Percentiles rank a stretch among this genome's conserved stretches.
These are phyloP conservation scores for Leersia perrieri DNA, from an alignment of 176 grass and related monocot species.

Conservation along the genomic window DNA sequence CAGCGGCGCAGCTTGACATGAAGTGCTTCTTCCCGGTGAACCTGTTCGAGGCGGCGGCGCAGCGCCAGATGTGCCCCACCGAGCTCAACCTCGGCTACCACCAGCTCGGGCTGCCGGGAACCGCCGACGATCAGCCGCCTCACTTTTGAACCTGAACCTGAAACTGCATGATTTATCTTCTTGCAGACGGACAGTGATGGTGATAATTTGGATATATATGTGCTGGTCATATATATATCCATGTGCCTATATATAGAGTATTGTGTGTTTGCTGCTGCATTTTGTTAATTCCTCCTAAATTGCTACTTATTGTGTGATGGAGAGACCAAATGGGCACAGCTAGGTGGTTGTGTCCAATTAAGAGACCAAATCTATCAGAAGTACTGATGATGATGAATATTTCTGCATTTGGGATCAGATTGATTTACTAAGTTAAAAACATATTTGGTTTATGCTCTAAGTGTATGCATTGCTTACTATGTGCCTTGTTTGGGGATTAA, in stretches of 20 bases:
- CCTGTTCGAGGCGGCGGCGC: slow-evolving; percentile 30
- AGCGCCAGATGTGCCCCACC: slow-evolving; percentile 30
- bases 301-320: background rate
- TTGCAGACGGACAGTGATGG: background rate
- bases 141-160: slow-evolving; percentile 12
- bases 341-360: background rate
- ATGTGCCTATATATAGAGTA: background rate
- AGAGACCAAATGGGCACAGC: background rate
- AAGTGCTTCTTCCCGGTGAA: slow-evolving; percentile 49
- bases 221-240: background rate
- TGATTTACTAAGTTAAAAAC: background rate
- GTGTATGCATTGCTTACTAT: background rate
- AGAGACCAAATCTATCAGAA: background rate
- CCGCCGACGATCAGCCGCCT: background rate
- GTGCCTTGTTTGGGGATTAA: background rate
- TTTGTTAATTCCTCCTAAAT: background rate
- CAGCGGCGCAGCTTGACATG: slow-evolving; percentile 38
- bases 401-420: background rate
- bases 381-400: background rate
- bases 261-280: background rate
- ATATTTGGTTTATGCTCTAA: background rate
- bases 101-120: slow-evolving; percentile 17
- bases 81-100: slow-evolving; percentile 65
- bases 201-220: too few species aligned
- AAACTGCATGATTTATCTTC: background rate